Evolutionary conservation across 306 rosid species (phyloP).

Genomic region (Begonia masoniana): DNA sequence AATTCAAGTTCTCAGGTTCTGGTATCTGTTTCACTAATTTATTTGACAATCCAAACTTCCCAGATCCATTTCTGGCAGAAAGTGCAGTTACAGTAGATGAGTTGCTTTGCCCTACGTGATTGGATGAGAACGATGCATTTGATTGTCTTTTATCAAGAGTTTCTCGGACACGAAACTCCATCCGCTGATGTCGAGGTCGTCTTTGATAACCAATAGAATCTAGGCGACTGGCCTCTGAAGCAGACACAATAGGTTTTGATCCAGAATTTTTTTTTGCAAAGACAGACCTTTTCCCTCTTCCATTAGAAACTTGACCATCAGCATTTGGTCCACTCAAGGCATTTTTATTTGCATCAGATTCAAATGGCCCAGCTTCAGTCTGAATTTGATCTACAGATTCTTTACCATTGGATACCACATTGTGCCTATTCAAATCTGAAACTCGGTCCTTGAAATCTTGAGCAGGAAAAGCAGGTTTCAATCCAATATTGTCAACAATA

Average conservation of each 20-base stretch:
- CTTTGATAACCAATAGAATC: constrained; percentile 50
- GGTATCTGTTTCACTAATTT: constrained; percentile 34
- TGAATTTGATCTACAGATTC: constrained; percentile 37
- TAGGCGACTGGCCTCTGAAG: constrained; percentile 25
- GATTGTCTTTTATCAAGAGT: constrained; percentile 46
- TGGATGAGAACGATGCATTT: constrained; percentile 26
- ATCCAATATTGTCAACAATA: constrained; percentile 25
- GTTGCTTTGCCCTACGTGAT: constrained; percentile 35
- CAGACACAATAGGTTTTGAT: constrained; percentile 35
- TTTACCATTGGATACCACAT: constrained; percentile 17
- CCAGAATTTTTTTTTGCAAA: constrained; percentile 57
- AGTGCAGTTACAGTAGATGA: constrained; percentile 30
- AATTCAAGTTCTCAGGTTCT: constrained; percentile 20
- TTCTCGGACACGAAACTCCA: constrained; percentile 81
- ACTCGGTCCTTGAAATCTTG: constrained; percentile 29
- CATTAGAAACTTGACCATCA: constrained; percentile 33
- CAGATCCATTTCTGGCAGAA: constrained; percentile 40
- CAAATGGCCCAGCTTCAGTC: constrained; percentile 23
- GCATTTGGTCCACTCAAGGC: constrained; percentile 33
- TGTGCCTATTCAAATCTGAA: constrained; percentile 24
- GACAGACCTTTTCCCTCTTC: constrained; percentile 59
- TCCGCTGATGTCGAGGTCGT: constrained; percentile 60
- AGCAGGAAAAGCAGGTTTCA: constrained; percentile 23
- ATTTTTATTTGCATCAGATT: constrained; percentile 33
- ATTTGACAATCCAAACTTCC: constrained; percentile 28